Percentiles rank a stretch among this genome's conserved stretches.
These are phyloP conservation scores for Xerocomellus intermedius DNA, from an alignment of 768 basidiomycete genomes.

Conservation along the genomic window DNA sequence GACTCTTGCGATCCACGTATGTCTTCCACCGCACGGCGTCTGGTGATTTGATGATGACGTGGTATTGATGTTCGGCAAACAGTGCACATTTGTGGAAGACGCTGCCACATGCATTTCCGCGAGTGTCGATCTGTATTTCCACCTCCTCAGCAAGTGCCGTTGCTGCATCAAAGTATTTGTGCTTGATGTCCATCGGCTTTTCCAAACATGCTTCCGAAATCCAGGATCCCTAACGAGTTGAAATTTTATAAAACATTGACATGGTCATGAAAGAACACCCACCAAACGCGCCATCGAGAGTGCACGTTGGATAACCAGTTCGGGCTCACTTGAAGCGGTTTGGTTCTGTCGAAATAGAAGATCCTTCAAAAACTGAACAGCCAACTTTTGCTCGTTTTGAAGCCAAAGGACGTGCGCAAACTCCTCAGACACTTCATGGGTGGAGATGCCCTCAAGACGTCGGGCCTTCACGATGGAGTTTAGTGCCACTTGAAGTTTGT, in stretches of 20 bases:
- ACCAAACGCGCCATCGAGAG: slow-evolving; percentile 67
- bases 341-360: slow-evolving; percentile 23
- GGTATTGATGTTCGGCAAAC: slow-evolving; percentile 89
- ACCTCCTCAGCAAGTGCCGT: slow-evolving; percentile 32
- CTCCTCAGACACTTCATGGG: slow-evolving; percentile 67
- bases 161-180: slow-evolving; percentile 69
- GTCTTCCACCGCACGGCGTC: slow-evolving; percentile 68
- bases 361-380: slow-evolving; percentile 67
- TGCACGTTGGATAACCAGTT: slow-evolving; percentile 32
- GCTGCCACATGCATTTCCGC: slow-evolving; percentile 42
- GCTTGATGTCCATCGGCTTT: slow-evolving; percentile 68
- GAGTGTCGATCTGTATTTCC: slow-evolving; percentile 21
- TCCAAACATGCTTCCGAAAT: slow-evolving; percentile 81
- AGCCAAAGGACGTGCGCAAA: slow-evolving; percentile 90
- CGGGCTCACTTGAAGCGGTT: slow-evolving; percentile 9
- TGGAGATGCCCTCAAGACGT: slow-evolving; percentile 45
- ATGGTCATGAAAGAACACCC: slow-evolving; percentile 19
- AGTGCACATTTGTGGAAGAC: slow-evolving; percentile 81
- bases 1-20: slow-evolving; percentile 69
- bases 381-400: slow-evolving; percentile 80
- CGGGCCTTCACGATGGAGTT: slow-evolving; percentile 83
- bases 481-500: slow-evolving; percentile 76
- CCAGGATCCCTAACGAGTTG: slow-evolving; percentile 75
- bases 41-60: slow-evolving; percentile 63
- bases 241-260: not conserved